Conservation (phyloP, 225 moss, liverwort and hornwort genomes). For the Pleurozium schreberi region DNA sequence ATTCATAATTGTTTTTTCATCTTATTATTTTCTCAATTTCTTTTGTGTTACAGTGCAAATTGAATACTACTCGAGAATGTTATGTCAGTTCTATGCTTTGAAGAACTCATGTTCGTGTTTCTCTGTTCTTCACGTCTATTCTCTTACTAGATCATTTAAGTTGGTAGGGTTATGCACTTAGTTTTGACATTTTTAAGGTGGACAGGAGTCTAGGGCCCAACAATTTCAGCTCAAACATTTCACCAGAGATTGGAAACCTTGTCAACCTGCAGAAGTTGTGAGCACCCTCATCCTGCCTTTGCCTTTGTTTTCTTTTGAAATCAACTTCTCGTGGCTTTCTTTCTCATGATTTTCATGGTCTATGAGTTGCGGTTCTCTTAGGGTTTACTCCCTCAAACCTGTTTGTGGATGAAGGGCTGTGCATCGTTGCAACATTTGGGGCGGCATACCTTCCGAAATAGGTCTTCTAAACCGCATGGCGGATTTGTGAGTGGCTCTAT, state of each 20-base stretch:
- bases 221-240: slow-evolving; percentile 1
- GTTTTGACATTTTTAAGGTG: neutral
- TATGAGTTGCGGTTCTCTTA: neutral
- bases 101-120: neutral
- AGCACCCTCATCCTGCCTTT: neutral
- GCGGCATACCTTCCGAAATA: slow-evolving; percentile 27
- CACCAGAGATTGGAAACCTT: slow-evolving; percentile 18
- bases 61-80: neutral
- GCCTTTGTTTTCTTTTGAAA: neutral
- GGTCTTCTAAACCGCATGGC: neutral
- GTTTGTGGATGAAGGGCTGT: slow-evolving; percentile 14
- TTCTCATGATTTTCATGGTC: neutral
- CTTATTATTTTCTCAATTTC: neutral
- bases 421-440: slow-evolving; percentile 15
- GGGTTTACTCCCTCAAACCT: neutral
- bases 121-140: neutral
- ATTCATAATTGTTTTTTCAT: no score
- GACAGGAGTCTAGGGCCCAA: slow-evolving; percentile 9
- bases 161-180: neutral
- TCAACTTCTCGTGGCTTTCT: neutral
- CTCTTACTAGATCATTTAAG: neutral
- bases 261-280: slow-evolving; percentile 16
- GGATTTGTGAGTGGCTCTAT: slow-evolving; percentile 6
- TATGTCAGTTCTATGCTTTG: neutral
- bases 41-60: neutral